Evolutionary conservation across 2,329 filamentous ascomycete genomes (phyloP).

Genomic region (Metarhizium robertsii): DNA sequence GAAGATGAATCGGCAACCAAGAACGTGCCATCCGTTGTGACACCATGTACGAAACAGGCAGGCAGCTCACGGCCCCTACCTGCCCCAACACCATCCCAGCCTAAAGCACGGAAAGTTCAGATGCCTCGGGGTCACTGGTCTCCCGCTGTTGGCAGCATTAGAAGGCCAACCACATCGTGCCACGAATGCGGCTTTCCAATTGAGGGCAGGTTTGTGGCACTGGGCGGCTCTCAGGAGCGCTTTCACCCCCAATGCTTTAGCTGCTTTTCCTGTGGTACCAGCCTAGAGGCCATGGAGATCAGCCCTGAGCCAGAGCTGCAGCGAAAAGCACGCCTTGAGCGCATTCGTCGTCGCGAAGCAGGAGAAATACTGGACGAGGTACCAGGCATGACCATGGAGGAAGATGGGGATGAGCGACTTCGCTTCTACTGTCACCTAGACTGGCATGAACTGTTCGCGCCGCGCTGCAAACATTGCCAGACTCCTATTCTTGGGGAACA

Average conservation of each 20-base stretch:
- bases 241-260: constrained; percentile 93
- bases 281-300: constrained; percentile 91
- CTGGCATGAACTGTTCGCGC: constrained; percentile 90
- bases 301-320: constrained; percentile 77
- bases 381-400: constrained; percentile 53
- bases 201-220: constrained; percentile 79
- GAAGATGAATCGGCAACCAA: constrained; percentile 22
- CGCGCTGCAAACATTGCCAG: constrained; percentile 89
- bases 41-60: constrained; percentile 30
- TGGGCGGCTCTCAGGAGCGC: constrained; percentile 61
- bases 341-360: constrained; percentile 53
- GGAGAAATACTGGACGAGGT: constrained; percentile 53
- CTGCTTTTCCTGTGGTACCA: constrained; percentile 78
- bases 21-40: constrained; percentile 35
- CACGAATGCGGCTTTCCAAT: constrained; percentile 79
- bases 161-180: constrained; percentile 61
- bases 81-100: constrained; percentile 28
- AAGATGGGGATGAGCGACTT: constrained; percentile 63
- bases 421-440: constrained; percentile 98
- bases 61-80: constrained; percentile 29
- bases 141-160: constrained; percentile 35
- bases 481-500: constrained; percentile 96
- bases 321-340: constrained; percentile 61
- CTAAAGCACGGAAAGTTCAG: constrained; percentile 26
- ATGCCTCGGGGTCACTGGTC: constrained; percentile 49